Conservation (phyloP, 768 basidiomycete species). For the Lepiota venenata region DNA sequence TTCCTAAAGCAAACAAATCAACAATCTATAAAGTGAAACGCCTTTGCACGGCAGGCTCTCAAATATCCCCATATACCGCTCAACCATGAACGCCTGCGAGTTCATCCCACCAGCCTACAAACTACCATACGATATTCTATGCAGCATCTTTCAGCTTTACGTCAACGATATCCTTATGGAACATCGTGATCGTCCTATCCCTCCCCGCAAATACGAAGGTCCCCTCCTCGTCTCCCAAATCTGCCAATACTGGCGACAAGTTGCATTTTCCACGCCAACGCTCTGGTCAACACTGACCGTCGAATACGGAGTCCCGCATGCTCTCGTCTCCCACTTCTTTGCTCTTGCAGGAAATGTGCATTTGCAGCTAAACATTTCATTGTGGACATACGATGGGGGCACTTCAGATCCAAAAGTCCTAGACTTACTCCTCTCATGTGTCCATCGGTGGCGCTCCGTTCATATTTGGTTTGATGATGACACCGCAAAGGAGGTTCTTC, state of each 20-base stretch:
- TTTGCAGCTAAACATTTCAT: neutral
- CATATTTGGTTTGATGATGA: constrained; percentile 7
- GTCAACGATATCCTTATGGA: neutral
- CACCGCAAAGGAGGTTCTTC: neutral
- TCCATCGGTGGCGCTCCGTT: neutral
- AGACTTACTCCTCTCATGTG: neutral
- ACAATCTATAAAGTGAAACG: too few relatives aligned
- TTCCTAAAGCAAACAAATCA: too few relatives aligned
- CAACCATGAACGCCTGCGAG: too few relatives aligned
- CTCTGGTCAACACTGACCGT: neutral
- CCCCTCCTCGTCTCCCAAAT: constrained; percentile 4
- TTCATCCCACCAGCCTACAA: neutral
- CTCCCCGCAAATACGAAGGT: neutral
- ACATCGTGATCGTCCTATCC: neutral
- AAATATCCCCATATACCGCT: too few relatives aligned
- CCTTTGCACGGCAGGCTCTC: too few relatives aligned
- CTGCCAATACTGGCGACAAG: constrained; percentile 10
- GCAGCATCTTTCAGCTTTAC: neutral
- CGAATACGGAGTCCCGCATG: neutral
- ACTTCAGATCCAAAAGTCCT: neutral
- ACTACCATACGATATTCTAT: constrained; percentile 3
- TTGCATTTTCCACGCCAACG: constrained; percentile 4
- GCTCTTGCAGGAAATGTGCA: neutral
- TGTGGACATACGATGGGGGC: neutral
- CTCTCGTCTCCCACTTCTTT: constrained; percentile 5